These are phyloP conservation scores for Coccomyxa sp. DNA, from an alignment of 139 green algal species.

Conservation along the genomic window DNA sequence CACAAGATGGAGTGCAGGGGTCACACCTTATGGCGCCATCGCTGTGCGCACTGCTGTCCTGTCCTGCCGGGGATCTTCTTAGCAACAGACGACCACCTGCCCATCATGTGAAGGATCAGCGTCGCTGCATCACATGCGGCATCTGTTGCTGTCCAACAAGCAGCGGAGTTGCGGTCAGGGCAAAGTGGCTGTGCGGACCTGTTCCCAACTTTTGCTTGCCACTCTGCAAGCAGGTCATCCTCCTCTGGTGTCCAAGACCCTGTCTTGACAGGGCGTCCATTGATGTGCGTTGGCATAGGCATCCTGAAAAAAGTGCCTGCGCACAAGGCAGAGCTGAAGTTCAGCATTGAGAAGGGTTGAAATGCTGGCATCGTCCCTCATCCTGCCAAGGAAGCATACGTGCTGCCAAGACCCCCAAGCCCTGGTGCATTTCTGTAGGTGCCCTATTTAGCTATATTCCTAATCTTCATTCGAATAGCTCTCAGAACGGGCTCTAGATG, in stretches of 20 bases:
- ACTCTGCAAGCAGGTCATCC: conserved; percentile 56
- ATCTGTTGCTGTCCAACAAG: neutral
- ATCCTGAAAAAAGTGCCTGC: neutral
- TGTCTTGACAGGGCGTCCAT: conserved; percentile 24
- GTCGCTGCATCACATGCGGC: neutral
- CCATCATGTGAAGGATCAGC: neutral
- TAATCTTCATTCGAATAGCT: too few relatives aligned
- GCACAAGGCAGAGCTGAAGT: neutral
- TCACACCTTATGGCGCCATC: conserved; percentile 78
- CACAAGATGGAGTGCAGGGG: too few relatives aligned
- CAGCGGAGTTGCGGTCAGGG: neutral
- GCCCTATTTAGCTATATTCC: too few relatives aligned
- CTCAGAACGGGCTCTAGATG: too few relatives aligned
- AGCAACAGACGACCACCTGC: conserved; percentile 68
- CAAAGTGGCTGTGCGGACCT: conserved; percentile 5
- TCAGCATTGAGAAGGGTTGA: neutral
- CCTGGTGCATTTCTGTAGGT: too few relatives aligned
- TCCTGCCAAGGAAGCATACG: neutral
- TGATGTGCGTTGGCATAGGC: conserved; percentile 20
- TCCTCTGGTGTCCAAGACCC: conserved; percentile 59
- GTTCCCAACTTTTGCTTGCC: conserved; percentile 51
- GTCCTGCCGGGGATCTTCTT: conserved; percentile 69
- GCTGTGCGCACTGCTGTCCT: conserved; percentile 83
- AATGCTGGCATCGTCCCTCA: too few relatives aligned
- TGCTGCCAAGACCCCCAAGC: neutral